Percentiles rank a stretch among this genome's conserved stretches.
Evolutionary conservation across 2,329 filamentous ascomycete species (phyloP).

Genomic region (Diplodia sapinea): DNA sequence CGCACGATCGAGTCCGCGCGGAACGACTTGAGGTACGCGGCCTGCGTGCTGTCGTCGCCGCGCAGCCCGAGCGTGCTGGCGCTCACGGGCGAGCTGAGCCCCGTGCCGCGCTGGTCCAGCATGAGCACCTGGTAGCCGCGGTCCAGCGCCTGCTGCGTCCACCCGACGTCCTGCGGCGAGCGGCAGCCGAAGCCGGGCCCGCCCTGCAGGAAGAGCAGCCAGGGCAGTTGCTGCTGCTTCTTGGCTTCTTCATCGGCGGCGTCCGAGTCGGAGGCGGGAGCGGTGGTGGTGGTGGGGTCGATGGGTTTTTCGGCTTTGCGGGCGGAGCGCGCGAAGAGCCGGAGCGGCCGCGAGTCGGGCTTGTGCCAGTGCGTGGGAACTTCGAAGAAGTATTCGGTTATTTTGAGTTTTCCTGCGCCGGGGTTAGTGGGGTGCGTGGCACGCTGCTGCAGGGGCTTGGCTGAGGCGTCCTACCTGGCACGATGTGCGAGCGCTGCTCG

Average conservation of each 20-base stretch:
- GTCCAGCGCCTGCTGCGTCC: constrained; percentile 73
- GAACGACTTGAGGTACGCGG: constrained; percentile 81
- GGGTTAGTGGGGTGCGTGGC: neutral
- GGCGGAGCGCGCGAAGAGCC: constrained; percentile 78
- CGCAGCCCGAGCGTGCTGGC: constrained; percentile 71
- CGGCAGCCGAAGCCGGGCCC: constrained; percentile 82
- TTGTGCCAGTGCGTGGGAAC: constrained; percentile 29
- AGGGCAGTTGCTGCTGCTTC: constrained; percentile 61
- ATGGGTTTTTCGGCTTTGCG: constrained; percentile 69
- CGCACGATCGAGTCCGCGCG: constrained; percentile 88
- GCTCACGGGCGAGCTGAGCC: constrained; percentile 80
- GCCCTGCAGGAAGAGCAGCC: constrained; percentile 78
- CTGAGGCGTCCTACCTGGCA: constrained; percentile 46
- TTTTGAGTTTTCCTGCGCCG: constrained; percentile 69
- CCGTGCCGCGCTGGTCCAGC: constrained; percentile 91
- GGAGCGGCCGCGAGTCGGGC: constrained; percentile 52
- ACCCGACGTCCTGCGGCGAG: constrained; percentile 73
- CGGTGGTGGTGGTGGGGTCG: constrained; percentile 46
- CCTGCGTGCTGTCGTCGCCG: constrained; percentile 70
- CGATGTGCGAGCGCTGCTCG: constrained; percentile 52
- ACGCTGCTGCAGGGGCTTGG: too few species aligned
- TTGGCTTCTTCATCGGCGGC: constrained; percentile 54
- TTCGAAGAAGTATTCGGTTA: constrained; percentile 85
- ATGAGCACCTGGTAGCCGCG: constrained; percentile 83
- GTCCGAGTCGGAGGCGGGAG: constrained; percentile 35